These are phyloP conservation scores for Naganishia randhawae DNA, from an alignment of 768 basidiomycete genomes.

Conservation along the genomic window DNA sequence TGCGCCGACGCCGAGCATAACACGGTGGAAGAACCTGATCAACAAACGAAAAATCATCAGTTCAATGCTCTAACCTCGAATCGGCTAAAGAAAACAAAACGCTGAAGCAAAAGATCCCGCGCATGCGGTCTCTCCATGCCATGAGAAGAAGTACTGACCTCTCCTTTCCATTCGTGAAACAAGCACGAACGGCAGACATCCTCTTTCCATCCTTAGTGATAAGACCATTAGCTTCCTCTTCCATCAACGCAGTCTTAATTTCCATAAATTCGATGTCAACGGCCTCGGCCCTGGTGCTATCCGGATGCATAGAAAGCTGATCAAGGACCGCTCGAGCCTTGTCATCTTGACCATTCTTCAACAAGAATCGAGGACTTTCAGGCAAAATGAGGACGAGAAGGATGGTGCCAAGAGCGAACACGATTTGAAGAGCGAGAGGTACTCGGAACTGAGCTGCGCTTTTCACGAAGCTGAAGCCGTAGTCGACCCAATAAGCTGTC, in stretches of 20 bases:
- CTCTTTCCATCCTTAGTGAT: slow-evolving; percentile 29
- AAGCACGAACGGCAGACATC: slow-evolving; percentile 29
- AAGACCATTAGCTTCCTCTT: slow-evolving; percentile 24
- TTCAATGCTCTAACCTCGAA: slow-evolving; percentile 50
- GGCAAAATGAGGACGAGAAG: slow-evolving; percentile 34
- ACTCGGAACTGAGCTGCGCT: slow-evolving; percentile 34
- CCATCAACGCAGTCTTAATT: slow-evolving; percentile 26
- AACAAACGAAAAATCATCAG: slow-evolving; percentile 30
- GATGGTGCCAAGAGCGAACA: slow-evolving; percentile 35
- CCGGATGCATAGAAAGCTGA: slow-evolving; percentile 27
- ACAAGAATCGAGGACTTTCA: slow-evolving; percentile 39
- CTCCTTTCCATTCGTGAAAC: slow-evolving; percentile 33
- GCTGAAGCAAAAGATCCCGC: slow-evolving; percentile 26
- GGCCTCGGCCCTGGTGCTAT: neutral
- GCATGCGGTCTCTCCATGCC: neutral
- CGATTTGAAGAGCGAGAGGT: slow-evolving; percentile 37
- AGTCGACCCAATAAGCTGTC: slow-evolving; percentile 37
- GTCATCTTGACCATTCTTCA: slow-evolving; percentile 31
- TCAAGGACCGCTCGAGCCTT: slow-evolving; percentile 34
- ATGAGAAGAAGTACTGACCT: neutral
- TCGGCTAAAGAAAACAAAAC: slow-evolving; percentile 46
- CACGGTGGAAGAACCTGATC: slow-evolving; percentile 30
- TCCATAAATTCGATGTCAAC: slow-evolving; percentile 24
- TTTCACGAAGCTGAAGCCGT: slow-evolving; percentile 33
- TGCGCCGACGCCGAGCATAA: slow-evolving; percentile 32